These are phyloP conservation scores for Bruguiera sexangula DNA, from an alignment of 345 rosid species.

Conservation along the genomic window DNA sequence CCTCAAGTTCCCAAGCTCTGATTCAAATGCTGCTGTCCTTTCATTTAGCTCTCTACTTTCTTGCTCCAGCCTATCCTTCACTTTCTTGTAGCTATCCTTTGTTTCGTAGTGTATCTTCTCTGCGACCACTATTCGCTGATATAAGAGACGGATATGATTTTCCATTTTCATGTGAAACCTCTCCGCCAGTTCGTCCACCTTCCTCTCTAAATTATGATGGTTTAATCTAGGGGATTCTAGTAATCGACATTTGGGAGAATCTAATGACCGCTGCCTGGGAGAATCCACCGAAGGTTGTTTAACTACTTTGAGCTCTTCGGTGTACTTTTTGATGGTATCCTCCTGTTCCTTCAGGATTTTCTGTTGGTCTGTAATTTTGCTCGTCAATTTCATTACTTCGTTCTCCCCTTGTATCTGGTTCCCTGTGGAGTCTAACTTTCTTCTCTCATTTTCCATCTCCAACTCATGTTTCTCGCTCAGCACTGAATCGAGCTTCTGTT, in stretches of 20 bases:
- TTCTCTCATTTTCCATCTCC: conserved; percentile 26
- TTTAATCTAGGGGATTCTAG: conserved; percentile 21
- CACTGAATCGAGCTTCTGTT: conserved; percentile 36
- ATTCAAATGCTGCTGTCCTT: conserved; percentile 21
- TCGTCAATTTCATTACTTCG: conserved; percentile 19
- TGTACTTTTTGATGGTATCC: conserved; percentile 28
- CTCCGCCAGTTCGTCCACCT: conserved; percentile 61
- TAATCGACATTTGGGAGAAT: conserved; percentile 9
- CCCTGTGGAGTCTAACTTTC: conserved; percentile 21
- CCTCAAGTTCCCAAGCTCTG: conserved; percentile 36
- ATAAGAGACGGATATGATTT: conserved; percentile 55
- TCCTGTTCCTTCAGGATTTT: conserved; percentile 34
- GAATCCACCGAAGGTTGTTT: conserved; percentile 41
- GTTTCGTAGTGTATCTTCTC: conserved; percentile 68
- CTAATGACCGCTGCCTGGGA: background rate
- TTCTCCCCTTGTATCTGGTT: conserved; percentile 21
- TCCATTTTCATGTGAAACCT: conserved; percentile 58
- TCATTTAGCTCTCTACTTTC: conserved; percentile 32
- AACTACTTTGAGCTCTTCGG: conserved; percentile 35
- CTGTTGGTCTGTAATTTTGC: conserved; percentile 35
- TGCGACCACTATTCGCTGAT: conserved; percentile 60
- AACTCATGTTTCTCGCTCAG: conserved; percentile 26
- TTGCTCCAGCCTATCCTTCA: conserved; percentile 31
- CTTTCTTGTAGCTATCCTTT: conserved; percentile 39
- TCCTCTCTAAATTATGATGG: conserved; percentile 43